phyloP scores from a whole-genome alignment of 2,329 filamentous ascomycete species.

The Fusarium paranaense region DNA sequence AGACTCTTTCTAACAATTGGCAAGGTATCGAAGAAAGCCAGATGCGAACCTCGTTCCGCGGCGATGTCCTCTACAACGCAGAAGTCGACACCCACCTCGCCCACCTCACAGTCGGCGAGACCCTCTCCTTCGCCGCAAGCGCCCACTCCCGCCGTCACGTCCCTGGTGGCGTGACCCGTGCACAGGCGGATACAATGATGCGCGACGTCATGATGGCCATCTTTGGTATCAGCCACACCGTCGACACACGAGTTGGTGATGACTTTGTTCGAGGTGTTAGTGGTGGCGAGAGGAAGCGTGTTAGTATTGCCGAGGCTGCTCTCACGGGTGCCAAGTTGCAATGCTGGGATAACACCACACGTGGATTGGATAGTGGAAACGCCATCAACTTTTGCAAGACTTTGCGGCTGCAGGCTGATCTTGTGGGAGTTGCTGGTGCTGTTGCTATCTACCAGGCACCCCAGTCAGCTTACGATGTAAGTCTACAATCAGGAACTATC shows the following conservation, averaged over 20 bases:
- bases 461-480: conserved; percentile 65
- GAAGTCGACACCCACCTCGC: conserved; percentile 74
- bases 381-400: conserved; percentile 45
- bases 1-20: neutral
- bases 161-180: conserved; percentile 24
- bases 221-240: conserved; percentile 81
- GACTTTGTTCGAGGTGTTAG: conserved; percentile 77
- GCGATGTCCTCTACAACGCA: conserved; percentile 72
- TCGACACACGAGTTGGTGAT: conserved; percentile 78
- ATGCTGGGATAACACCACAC: conserved; percentile 49
- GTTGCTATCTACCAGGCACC: conserved; percentile 70
- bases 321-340: conserved; percentile 43
- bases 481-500: neutral
- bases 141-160: conserved; percentile 71
- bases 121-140: conserved; percentile 71
- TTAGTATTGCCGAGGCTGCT: conserved; percentile 78
- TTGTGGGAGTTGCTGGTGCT: conserved; percentile 41
- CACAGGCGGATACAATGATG: conserved; percentile 39
- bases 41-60: conserved; percentile 60
- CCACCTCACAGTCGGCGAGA: conserved; percentile 74
- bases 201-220: conserved; percentile 75
- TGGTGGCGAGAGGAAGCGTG: conserved; percentile 82
- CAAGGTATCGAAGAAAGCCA: conserved; percentile 45
- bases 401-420: conserved; percentile 43
- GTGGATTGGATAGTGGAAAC: conserved; percentile 46